Conservation (phyloP, 202 grass and related monocot species). For the Schoenoplectus tabernaemontani region DNA sequence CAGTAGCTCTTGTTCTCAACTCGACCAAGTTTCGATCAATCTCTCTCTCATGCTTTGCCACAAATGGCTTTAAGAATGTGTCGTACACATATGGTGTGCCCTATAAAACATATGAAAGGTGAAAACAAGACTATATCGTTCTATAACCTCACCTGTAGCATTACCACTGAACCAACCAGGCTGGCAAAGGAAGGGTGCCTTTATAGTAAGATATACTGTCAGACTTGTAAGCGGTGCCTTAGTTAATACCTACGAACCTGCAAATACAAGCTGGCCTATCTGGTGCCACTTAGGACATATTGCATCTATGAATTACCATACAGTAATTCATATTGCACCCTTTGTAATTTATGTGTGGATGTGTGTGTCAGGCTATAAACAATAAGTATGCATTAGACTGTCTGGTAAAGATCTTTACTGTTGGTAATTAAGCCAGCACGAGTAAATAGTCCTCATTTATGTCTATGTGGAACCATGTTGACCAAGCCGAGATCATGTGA, state of each 20-base stretch:
- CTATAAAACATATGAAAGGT: conserved; percentile 23
- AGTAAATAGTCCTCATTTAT: neutral
- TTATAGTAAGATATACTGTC: neutral
- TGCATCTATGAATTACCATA: neutral
- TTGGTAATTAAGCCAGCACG: neutral
- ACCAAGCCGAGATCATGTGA: neutral
- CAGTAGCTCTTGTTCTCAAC: conserved; percentile 31
- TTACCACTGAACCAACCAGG: neutral
- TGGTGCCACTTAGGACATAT: neutral
- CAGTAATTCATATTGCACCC: neutral
- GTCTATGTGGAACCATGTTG: neutral
- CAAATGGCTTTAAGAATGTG: conserved; percentile 37
- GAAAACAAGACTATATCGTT: neutral
- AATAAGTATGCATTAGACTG: neutral
- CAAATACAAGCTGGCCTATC: neutral
- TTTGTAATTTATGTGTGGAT: neutral
- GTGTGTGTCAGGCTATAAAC: neutral
- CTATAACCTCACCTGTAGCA: too few relatives aligned
- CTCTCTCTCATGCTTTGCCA: conserved; percentile 48
- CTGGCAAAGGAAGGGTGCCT: neutral
- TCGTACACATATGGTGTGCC: conserved; percentile 50
- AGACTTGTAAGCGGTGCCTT: neutral
- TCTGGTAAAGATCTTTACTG: neutral
- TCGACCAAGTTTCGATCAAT: conserved; percentile 52
- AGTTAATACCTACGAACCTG: neutral